Conservation (phyloP, 148 eudicot species). For the Persicaria tinctoria region DNA sequence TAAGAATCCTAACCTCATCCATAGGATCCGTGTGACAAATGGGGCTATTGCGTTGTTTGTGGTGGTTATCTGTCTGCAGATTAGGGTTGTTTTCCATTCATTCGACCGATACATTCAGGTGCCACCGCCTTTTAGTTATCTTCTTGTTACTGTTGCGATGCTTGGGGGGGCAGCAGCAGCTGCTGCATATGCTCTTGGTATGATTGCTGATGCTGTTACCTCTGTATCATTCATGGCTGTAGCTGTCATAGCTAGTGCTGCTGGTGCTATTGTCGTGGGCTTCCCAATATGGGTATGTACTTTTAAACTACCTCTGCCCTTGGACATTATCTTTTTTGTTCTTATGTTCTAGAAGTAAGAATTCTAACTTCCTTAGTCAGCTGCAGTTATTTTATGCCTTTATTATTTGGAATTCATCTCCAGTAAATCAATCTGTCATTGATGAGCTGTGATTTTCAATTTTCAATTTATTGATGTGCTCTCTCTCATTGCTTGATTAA, state of each 20-base stretch:
- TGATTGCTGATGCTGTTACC: constrained; percentile 62
- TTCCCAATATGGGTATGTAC: constrained; percentile 77
- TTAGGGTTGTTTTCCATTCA: constrained; percentile 86
- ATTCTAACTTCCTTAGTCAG: not conserved
- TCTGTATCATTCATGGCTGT: constrained; percentile 58
- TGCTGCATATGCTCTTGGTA: constrained; percentile 71
- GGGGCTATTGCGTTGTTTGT: constrained; percentile 74
- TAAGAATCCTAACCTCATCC: constrained; percentile 50
- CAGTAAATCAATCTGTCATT: not conserved
- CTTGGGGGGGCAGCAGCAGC: constrained; percentile 88
- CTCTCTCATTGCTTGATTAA: not conserved
- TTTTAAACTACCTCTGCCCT: constrained; percentile 2
- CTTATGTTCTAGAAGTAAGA: not conserved
- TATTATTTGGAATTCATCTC: not conserved
- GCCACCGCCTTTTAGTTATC: constrained; percentile 70
- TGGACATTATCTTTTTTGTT: not conserved
- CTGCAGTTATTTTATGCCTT: not conserved
- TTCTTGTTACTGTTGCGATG: constrained; percentile 76
- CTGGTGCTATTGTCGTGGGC: constrained; percentile 87
- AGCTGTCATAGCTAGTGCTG: constrained; percentile 68
- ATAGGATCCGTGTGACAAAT: constrained; percentile 55
- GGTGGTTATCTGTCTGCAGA: constrained; percentile 67
- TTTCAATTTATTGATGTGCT: not conserved
- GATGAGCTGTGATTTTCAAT: not conserved
- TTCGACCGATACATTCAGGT: constrained; percentile 89